Base-by-base conservation (phyloP, 2,329 filamentous ascomycete genomes). In the Pestalotiopsis sp. region DNA sequence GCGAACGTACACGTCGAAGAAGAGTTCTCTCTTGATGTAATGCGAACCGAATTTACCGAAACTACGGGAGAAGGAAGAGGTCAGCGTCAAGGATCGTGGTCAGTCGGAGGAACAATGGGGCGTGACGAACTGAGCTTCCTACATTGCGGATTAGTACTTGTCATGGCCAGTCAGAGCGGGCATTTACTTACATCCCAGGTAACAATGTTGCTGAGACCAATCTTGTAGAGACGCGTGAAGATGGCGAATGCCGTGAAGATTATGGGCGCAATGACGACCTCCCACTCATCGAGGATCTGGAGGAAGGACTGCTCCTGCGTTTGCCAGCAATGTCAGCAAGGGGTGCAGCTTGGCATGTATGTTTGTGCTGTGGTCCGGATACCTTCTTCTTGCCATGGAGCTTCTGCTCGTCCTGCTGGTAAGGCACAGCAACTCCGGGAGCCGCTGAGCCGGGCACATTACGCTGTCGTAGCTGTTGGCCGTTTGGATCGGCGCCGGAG, bases 41-140 rank as follows among this genome's bases (percentile, higher is more conserved):
- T 99, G 95, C 76, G 95, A 98, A 72, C 96, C 96, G 82, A 99
- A 99, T 85, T 99, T 99, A 79, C 93, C 93, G 81, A 97, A 97
- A 81, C 92, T 94, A 76, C 67, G 69, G 65, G 69, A 69, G 64
- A 68, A 59, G 58, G 41, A 72, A 20, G 20, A 66, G 14, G 73
- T 82, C 71, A 80, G 73, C 72, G 70, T 27, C 27, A 23, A 60
- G 39, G 75, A 71, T 73, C 71, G 62, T 68, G 63, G 58, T 66
- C 57, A 61, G 41, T 49, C 59, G 38, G 59, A 12, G 25, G 59
- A 31, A 66, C 39, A 4, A 20, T 64, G 66, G 63, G 63, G 36
- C 66, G 67, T 36, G 59, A 83, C 87, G 75, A 82, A 89, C 88
- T 91, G 89, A 75, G 89, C 89, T 80, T 90, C 88, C 77, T 78